Evolutionary conservation across 306 rosid genomes (phyloP), one percentile per base, ranked within the genome.

Genomic region (Inga leiocalycina): DNA sequence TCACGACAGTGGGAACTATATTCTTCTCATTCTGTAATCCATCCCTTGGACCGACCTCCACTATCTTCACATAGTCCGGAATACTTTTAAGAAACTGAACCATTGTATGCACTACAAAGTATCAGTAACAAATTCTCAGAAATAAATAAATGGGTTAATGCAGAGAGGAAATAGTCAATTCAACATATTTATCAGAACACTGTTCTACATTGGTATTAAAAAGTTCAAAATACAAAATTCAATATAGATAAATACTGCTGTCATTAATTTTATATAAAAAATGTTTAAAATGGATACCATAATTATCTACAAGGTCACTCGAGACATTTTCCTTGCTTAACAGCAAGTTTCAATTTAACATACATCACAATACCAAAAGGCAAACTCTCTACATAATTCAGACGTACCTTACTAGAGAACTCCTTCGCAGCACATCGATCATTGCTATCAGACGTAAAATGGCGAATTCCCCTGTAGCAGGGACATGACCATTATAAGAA

Each of bases 41-140:
- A 88, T 95, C 98, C 82, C 98, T 90, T 35, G 93, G 89, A 85
- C 98, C 98, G 79, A 93, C 98, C 88, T 95, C 98, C 77, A 93
- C 98, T 61, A 95, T 93, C 90, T 91, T 95, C 43, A 95, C 94
- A 81, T 84, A 87, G 52, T 86, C 88, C 10, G 99, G 98, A 81
- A 92, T 84, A 88, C 77, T 74, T 69, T 75, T 54, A 76, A 91
- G 84, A 78, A 83, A 66, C 96, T 86, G 90, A 85, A 72, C 59
- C 51, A 71, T 69, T 48, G 56, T 27, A 51, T 43, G 56, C 35
- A 78, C 73, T 62, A 72, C 73, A 30, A 6, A 39, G 22, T 24
- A 57, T 73, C 34, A 74, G 74, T 81, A 43, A 78, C 64, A 85
- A 86, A 65, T 65, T 77, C 70, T 56, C 75, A 70, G 78, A 80